Conservation (phyloP, 2,329 filamentous ascomycete genomes). For the Penicillium crustosum region DNA sequence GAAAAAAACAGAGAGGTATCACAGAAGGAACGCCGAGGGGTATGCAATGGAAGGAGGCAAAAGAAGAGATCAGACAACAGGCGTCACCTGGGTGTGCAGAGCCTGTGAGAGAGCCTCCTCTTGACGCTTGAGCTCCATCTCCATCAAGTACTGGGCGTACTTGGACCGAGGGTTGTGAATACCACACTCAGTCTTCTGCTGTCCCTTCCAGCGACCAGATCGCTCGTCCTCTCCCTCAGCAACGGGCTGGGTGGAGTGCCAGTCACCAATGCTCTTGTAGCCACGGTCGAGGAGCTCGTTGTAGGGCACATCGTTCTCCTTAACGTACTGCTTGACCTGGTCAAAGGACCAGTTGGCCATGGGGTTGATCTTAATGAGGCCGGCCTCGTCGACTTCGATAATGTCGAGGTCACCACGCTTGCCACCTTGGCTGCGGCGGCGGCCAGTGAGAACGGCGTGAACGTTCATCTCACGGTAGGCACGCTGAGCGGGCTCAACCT, state of each 20-base stretch:
- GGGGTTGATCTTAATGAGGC: constrained; percentile 96
- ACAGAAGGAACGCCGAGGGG: constrained; percentile 20
- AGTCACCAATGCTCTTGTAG: constrained; percentile 98
- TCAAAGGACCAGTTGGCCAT: constrained; percentile 90
- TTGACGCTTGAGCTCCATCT: constrained; percentile 68
- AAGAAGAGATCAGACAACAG: constrained; percentile 25
- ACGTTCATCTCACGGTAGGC: constrained; percentile 86
- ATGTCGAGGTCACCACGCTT: constrained; percentile 88
- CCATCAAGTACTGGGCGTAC: constrained; percentile 79
- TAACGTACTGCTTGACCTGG: constrained; percentile 85
- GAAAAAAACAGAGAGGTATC: constrained; percentile 20
- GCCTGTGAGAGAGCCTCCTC: constrained; percentile 55
- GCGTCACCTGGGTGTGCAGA: constrained; percentile 36
- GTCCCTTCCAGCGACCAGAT: constrained; percentile 94
- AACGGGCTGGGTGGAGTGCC: constrained; percentile 93
- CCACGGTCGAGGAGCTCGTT: constrained; percentile 86
- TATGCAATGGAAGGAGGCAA: constrained; percentile 18
- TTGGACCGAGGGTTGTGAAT: constrained; percentile 98
- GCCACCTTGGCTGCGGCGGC: constrained; percentile 86
- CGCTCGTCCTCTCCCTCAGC: constrained; percentile 92
- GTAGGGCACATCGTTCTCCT: constrained; percentile 85
- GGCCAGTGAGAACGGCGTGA: constrained; percentile 86
- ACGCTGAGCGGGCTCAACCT: constrained; percentile 93
- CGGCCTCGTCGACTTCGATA: constrained; percentile 87
- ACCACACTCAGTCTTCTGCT: constrained; percentile 93